Conservation (phyloP, 73 alveolate genomes). For the Paramecium biaurelia region DNA sequence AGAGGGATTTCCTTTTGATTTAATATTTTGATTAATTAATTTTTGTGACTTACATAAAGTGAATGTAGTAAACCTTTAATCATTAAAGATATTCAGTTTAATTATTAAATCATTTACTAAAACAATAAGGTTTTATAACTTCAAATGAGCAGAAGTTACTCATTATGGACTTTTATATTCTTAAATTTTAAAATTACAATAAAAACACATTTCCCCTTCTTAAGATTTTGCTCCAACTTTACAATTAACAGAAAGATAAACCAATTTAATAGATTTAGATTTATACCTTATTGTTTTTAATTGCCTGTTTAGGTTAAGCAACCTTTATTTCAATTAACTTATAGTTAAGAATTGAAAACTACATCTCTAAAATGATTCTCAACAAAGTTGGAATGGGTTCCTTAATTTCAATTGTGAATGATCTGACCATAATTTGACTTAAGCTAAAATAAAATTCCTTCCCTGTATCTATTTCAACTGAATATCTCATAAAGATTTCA, state of each 20-base stretch:
- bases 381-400: neutral
- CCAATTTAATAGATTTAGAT: constrained; percentile 48
- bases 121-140: too few species aligned
- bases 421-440: neutral
- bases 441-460: constrained; percentile 55
- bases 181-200: too few species aligned
- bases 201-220: too few species aligned
- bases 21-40: too few species aligned
- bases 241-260: constrained; percentile 53
- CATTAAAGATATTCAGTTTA: too few species aligned
- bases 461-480: constrained; percentile 50
- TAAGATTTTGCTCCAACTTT: constrained; percentile 74
- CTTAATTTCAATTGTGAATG: neutral
- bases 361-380: constrained; percentile 71
- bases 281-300: constrained; percentile 29
- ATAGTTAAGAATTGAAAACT: constrained; percentile 69
- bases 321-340: constrained; percentile 65
- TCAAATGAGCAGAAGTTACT: too few species aligned
- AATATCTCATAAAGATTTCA: constrained; percentile 60
- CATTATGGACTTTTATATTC: too few species aligned
- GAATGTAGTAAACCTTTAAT: too few species aligned
- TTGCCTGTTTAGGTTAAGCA: constrained; percentile 65
- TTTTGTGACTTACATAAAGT: too few species aligned
- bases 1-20: neutral
- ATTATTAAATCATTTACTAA: too few species aligned